Conservation (phyloP, 1,284 basidiomycete species). For the Cryptococcus sp. region DNA sequence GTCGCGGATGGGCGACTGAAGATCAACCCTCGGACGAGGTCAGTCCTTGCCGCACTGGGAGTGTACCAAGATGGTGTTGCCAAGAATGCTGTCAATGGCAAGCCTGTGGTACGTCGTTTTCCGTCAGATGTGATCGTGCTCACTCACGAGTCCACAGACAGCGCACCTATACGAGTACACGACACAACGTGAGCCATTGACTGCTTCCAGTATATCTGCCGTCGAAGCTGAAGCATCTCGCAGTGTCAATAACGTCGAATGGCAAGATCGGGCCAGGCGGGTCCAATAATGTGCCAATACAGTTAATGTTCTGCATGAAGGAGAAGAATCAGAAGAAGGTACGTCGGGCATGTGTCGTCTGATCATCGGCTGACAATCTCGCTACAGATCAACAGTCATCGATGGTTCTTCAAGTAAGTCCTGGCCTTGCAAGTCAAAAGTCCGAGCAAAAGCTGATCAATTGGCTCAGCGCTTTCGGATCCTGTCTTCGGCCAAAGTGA, state of each 20-base stretch:
- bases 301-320: constrained; percentile 92
- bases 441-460: constrained; percentile 17
- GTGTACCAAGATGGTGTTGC: constrained; percentile 86
- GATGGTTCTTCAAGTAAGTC: constrained; percentile 80
- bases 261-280: constrained; percentile 72
- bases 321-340: constrained; percentile 52
- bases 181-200: constrained; percentile 66
- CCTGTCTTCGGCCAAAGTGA: constrained; percentile 45
- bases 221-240: constrained; percentile 2
- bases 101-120: constrained; percentile 61
- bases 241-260: constrained; percentile 77
- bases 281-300: constrained; percentile 78
- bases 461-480: constrained; percentile 38
- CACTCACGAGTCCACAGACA: constrained; percentile 47
- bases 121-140: neutral
- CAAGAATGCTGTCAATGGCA: constrained; percentile 85
- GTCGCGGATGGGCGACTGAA: constrained; percentile 79
- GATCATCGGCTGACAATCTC: constrained; percentile 1
- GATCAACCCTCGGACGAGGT: constrained; percentile 81
- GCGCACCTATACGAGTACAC: constrained; percentile 97
- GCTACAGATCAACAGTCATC: constrained; percentile 79
- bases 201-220: neutral
- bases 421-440: neutral
- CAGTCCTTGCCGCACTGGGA: constrained; percentile 84
- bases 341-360: constrained; percentile 4